Evolutionary conservation across 139 green algal genomes (phyloP).

Genomic region (Micractinium conductrix): DNA sequence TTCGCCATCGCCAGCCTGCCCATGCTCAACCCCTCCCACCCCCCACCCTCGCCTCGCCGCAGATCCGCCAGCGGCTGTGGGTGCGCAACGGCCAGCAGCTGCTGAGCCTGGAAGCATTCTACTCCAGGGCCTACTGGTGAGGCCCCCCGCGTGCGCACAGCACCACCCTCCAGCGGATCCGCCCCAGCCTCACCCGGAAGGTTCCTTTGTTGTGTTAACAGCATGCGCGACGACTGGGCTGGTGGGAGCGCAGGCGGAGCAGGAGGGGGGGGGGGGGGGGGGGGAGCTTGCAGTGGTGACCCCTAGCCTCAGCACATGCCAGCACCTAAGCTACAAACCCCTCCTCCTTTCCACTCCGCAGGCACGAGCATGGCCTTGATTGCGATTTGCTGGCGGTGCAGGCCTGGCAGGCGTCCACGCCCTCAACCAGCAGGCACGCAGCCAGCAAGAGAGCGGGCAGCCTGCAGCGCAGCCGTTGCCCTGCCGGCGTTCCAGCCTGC

Average conservation of each 20-base stretch:
- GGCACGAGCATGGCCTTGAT: constrained; percentile 39
- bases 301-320: too few relatives aligned
- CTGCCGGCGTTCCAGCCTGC: neutral
- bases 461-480: neutral
- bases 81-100: constrained; percentile 56
- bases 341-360: neutral
- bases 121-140: constrained; percentile 40
- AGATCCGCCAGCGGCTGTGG: constrained; percentile 47
- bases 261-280: too few relatives aligned
- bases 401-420: constrained; percentile 11
- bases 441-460: neutral
- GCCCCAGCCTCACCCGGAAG: too few relatives aligned
- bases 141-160: too few relatives aligned
- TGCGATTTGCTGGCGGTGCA: constrained; percentile 54
- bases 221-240: too few relatives aligned
- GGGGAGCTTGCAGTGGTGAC: neutral
- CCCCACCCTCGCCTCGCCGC: neutral
- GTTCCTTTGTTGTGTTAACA: too few relatives aligned
- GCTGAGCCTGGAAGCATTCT: constrained; percentile 33
- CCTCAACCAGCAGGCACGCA: neutral
- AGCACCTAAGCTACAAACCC: too few relatives aligned
- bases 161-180: too few relatives aligned
- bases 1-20: neutral
- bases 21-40: neutral
- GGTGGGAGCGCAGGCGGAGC: neutral